Evolutionary conservation across 495 filamentous ascomycete species (phyloP), one percentile per base, ranked within the genome.

Genomic region (Tuber brumale): DNA sequence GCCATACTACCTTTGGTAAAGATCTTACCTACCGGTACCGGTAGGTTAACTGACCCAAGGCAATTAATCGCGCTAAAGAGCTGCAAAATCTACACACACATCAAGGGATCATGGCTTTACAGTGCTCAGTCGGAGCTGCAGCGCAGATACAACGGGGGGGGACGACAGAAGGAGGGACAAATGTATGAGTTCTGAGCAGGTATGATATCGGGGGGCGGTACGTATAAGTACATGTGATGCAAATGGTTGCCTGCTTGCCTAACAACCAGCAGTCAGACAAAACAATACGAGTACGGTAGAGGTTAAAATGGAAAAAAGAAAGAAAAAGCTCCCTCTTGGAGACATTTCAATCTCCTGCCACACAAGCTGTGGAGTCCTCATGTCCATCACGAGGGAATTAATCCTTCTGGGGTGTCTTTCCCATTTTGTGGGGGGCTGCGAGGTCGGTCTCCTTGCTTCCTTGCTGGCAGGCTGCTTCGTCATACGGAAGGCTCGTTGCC

Each of bases 261-360:
- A 51, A 21, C 23, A 51, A n/a, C 48, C 48, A n/a, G 23, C 21
- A 12, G 48, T 7, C 48, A n/a, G 48, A 21, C 48, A 51, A n/a
- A n/a, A 51, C n/a, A 51, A 8, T n/a, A n/a, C n/a, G n/a, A n/a
- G n/a, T n/a, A n/a, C n/a, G n/a, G n/a, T 8, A 2, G 19, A 21
- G 18, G 16, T 48, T 16, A 3, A 16, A 44, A 44, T 44, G 45
- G 7, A 48, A 48, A 48, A 48, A 48, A 46, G 4, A 18, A 46
- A 46, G 21, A 46, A 46, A 19, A 46, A 46, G 18, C 21, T n/a
- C 51, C 9, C n/a, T n/a, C n/a, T 51, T 61, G 51, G 14, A 10
- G n/a, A 61, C n/a, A 61, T 61, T 61, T 31, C 51, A 61, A 61
- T 31, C n/a, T 61, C n/a, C n/a, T 61, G 14, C 51, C 51, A 61